Evolutionary conservation across 163 green algal species (phyloP), one percentile per base, ranked within the genome.

Genomic region (Coccomyxa subellipsoidea): DNA sequence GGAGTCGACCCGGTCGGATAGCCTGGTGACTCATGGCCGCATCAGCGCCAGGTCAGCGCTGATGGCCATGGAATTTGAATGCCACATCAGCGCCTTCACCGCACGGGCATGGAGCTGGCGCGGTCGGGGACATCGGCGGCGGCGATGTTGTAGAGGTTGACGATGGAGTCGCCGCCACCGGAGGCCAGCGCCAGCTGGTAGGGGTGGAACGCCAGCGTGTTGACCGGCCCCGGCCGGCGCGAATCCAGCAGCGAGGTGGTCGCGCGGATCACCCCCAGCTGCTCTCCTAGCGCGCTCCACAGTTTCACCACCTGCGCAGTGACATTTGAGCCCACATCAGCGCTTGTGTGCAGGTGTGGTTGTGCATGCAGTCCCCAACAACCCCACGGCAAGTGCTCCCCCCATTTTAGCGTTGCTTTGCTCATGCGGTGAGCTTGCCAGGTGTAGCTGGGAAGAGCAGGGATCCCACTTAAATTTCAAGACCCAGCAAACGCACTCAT

Each of bases 141-240:
- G 9, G 39, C 7, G 32, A 77, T 77, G 70, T 34, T 77, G 70
- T 77, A 81, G 47, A 84, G 38, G 31, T 35, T 53, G 27, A 81
- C 81, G 4, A 81, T 53, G 29, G 54, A 29, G 54, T 85, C 84
- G 18, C 75, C 77, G 27, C 87, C 89, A 9, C 92, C 95, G 18
- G 94, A 93, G 0, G 92, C 94, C 32, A 98, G 88, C 54, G 94
- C 81, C 1, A 94, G 90, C 72, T 92, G 89, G 89, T 95, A 97
- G 9, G 96, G 92, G 86, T 98, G 92, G 82, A 97, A 99, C 29
- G 89, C 90, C 80, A 99, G 90, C 79, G 86, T 95, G 32, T 73
- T 85, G 66, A 97, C 86, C 15, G 93, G 85, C 21, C 92, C 95
- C 59, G 93, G 89, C 39, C 89, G 88, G 77, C 92, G 90, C 0